A percentile compares a stretch with the other conserved stretches of the same genome.
phyloP scores from a whole-genome alignment of 768 basidiomycete species.

The Boletus rubroflammeus region DNA sequence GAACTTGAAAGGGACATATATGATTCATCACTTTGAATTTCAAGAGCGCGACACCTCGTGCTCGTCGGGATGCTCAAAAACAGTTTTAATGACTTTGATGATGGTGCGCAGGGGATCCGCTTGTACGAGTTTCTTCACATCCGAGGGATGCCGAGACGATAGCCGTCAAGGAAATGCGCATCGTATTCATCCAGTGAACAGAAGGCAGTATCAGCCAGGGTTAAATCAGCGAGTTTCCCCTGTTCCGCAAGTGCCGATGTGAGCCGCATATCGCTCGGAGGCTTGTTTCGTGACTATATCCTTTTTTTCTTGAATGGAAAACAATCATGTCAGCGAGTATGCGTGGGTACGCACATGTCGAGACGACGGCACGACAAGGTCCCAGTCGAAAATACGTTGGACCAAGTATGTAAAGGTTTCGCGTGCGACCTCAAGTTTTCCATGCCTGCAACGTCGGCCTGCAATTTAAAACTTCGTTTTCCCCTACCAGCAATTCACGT shows the following conservation, averaged over 20 bases:
- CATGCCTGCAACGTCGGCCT: too few relatives aligned
- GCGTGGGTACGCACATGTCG: too few relatives aligned
- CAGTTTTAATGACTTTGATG: background rate
- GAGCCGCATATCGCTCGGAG: background rate
- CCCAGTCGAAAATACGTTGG: background rate
- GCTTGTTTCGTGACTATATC: background rate
- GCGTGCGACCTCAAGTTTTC: too few relatives aligned
- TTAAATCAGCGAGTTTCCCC: background rate
- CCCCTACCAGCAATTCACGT: too few relatives aligned
- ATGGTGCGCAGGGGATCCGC: conserved; percentile 2
- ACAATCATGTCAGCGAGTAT: background rate
- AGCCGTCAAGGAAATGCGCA: background rate
- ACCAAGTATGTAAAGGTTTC: too few relatives aligned
- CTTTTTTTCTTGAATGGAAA: too few relatives aligned
- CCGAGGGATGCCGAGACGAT: background rate
- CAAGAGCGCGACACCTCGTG: background rate
- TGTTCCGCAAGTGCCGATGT: background rate
- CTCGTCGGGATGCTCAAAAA: background rate
- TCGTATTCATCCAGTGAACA: background rate
- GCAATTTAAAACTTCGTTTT: too few relatives aligned
- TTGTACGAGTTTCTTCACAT: conserved; percentile 6
- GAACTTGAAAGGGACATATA: conserved; percentile 1
- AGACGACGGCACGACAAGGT: background rate
- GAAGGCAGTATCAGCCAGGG: background rate
- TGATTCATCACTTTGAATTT: conserved; percentile 7